Evolutionary conservation across 192 early-diverging fungal genomes (phyloP).

Genomic region (Coemansia biformis): DNA sequence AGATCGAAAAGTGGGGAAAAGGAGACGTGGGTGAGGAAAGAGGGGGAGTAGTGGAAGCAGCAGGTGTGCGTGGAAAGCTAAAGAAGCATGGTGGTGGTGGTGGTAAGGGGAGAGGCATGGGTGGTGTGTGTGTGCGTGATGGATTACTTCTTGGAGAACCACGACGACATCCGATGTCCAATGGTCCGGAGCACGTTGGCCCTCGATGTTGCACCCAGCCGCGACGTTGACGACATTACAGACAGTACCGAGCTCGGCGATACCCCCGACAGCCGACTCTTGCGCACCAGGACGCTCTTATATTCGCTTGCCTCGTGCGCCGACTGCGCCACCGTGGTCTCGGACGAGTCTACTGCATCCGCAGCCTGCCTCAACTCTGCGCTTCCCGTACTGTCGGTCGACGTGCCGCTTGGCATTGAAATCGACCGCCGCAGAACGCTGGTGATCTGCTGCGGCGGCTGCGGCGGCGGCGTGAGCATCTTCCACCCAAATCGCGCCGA

Average conservation of each 20-base stretch:
- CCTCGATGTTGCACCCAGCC: constrained; percentile 14
- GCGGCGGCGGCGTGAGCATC: constrained; percentile 7
- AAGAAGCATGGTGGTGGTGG: too few species aligned
- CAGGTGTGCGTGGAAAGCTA: too few species aligned
- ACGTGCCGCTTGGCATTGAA: constrained; percentile 31
- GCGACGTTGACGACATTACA: constrained; percentile 35
- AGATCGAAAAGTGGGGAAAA: too few species aligned
- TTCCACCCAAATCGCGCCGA: neutral
- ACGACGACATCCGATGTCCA: constrained; percentile 32
- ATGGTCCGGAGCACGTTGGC: constrained; percentile 24
- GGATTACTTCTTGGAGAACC: constrained; percentile 42
- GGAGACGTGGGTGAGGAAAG: too few species aligned
- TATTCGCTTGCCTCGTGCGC: constrained; percentile 24
- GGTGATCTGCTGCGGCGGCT: constrained; percentile 12
- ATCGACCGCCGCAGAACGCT: constrained; percentile 35
- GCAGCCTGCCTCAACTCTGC: constrained; percentile 2
- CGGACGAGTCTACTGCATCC: constrained; percentile 7
- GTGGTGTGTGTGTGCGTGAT: too few species aligned
- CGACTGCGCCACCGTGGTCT: constrained; percentile 18
- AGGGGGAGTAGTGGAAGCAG: too few species aligned
- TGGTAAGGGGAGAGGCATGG: too few species aligned
- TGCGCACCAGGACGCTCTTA: constrained; percentile 19
- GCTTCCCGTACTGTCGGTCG: neutral
- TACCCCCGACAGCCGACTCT: constrained; percentile 20
- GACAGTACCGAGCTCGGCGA: constrained; percentile 38